A percentile compares a stretch with the other conserved stretches of the same genome.
phyloP scores from a whole-genome alignment of 176 grass and related monocot species.

The Bromus sterilis region DNA sequence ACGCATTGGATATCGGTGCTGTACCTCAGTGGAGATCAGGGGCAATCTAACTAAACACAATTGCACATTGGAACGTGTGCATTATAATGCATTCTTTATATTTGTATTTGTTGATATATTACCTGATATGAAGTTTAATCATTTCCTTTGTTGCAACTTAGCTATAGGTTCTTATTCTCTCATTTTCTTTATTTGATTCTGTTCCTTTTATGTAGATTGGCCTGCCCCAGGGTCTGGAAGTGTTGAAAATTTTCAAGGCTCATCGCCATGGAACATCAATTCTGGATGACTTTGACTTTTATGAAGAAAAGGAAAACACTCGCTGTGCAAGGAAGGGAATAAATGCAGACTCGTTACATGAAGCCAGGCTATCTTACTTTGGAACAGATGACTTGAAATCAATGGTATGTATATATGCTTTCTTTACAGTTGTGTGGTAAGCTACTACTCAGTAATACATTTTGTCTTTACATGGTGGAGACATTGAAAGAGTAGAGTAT shows the following conservation, averaged over 20 bases:
- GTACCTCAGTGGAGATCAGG: background rate
- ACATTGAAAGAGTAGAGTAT: background rate
- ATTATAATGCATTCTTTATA: background rate
- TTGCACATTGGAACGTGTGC: no score
- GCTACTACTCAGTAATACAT: background rate
- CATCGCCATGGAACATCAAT: constrained; percentile 36
- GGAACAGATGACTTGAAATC: constrained; percentile 16
- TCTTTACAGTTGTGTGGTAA: background rate
- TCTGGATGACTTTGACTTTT: constrained; percentile 65
- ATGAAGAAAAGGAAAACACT: constrained; percentile 42
- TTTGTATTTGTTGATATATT: background rate
- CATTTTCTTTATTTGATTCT: background rate
- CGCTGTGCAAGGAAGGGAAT: constrained; percentile 16
- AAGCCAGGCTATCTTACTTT: background rate
- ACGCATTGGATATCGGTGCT: background rate
- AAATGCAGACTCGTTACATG: constrained; percentile 8
- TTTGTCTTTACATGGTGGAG: background rate
- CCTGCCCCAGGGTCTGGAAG: constrained; percentile 65
- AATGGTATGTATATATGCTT: constrained; percentile 29
- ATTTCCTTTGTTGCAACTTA: background rate
- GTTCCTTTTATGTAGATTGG: constrained; percentile 45
- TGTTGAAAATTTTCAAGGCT: constrained; percentile 67
- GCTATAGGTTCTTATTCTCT: background rate
- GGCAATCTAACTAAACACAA: background rate
- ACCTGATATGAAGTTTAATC: background rate